Percentiles rank a stretch among this genome's conserved stretches.
Conservation (phyloP, 768 basidiomycete species). For the Kwoniella bestiolae region DNA sequence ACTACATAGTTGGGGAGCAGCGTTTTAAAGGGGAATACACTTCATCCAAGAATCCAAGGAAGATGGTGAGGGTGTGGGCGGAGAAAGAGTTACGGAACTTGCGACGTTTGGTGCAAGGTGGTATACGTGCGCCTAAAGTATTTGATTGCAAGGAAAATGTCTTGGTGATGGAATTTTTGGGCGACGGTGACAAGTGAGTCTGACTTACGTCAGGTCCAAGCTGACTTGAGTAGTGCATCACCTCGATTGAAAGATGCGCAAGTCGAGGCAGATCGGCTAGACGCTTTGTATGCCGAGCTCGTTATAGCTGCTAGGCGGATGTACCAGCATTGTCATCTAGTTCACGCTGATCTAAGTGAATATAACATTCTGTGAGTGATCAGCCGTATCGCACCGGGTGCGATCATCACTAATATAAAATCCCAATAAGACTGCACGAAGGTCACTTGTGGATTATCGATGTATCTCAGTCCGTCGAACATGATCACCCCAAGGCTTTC, state of each 20-base stretch:
- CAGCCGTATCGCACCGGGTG: neutral
- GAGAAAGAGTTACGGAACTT: conserved; percentile 99
- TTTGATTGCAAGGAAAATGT: conserved; percentile 95
- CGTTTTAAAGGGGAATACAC: conserved; percentile 82
- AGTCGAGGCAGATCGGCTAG: conserved; percentile 63
- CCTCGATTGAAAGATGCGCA: conserved; percentile 90
- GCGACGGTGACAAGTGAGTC: conserved; percentile 77
- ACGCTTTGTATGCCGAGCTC: conserved; percentile 74
- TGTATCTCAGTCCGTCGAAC: conserved; percentile 97
- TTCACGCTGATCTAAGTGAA: conserved; percentile 96
- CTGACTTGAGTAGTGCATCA: conserved; percentile 69
- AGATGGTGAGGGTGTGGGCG: conserved; percentile 98
- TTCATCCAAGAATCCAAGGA: conserved; percentile 82
- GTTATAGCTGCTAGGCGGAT: conserved; percentile 78
- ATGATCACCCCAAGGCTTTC: conserved; percentile 94
- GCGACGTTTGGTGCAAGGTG: conserved; percentile 78
- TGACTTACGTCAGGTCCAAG: neutral
- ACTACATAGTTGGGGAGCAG: conserved; percentile 93
- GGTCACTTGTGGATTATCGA: conserved; percentile 90
- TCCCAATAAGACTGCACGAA: conserved; percentile 59
- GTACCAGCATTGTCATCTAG: conserved; percentile 88
- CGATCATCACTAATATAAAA: no score
- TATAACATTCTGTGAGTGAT: conserved; percentile 85
- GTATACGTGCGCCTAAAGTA: conserved; percentile 83
- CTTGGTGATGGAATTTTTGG: conserved; percentile 91